Evolutionary conservation across 768 basidiomycete genomes (phyloP), one percentile per base, ranked within the genome.

Genomic region (Coprinopsis sp.): DNA sequence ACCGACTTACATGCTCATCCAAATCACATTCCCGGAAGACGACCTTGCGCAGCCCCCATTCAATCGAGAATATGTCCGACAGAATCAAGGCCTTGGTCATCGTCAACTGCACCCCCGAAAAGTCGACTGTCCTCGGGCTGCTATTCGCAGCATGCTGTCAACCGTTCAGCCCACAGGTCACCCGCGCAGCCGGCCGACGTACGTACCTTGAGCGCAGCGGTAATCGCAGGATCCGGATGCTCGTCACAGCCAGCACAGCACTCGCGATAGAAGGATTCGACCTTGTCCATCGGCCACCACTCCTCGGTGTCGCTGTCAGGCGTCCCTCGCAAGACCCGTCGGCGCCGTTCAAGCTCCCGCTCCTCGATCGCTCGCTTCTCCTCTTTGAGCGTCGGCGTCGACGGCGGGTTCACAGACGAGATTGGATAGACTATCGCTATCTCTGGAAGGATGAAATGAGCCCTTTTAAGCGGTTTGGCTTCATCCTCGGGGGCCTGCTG

Each of bases 361-460:
- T 84, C 82, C 64, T 90, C 87, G 31, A 87, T 84, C n/a, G 79
- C 77, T 47, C 75, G 71, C 65, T 87, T 88, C 70, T 94, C 90
- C 50, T 91, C 87, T 64, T 82, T 82, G 42, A 91, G 69, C 2
- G 77, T 76, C 0, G 84, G 82, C 2, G 82, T 88, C 38, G 81
- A 87, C 1, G 94, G 94, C 6, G 95, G 89, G 42, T 87, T 87
- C 13, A 82, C 56, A 1, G 84, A 81, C 22, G 86, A 87, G 61
- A 97, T 94, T 0, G 93, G 92, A 63, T 98, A 97, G 25, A 93
- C 81, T 19, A 87, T 88, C 25, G 81, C 82, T 55, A 96, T 78
- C 54, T 87, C 78, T 0, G 90, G 90, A 11, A 96, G 70, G 53
- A 95, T 88, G 61, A 97, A 97, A 56, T 95, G 89, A 0, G 94